These are phyloP conservation scores for Epicoccum sorghinum DNA, from an alignment of 2,329 filamentous ascomycete species.

Conservation along the genomic window DNA sequence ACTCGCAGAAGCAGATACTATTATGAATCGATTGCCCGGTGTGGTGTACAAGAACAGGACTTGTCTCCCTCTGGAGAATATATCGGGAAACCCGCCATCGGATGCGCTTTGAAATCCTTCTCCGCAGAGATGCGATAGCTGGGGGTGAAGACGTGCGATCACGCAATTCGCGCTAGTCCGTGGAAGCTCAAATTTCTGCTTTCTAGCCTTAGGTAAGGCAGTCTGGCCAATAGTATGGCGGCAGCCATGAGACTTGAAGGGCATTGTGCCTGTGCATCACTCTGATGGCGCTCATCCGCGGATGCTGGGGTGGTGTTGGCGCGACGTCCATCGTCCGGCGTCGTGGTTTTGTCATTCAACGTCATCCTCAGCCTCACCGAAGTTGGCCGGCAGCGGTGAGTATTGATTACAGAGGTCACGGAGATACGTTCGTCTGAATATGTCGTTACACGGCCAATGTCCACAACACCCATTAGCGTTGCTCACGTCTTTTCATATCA, in stretches of 20 bases:
- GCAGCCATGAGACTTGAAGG: slow-evolving; percentile 12
- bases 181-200: slow-evolving; percentile 31
- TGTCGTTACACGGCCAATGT: neutral
- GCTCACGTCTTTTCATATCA: neutral
- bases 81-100: slow-evolving; percentile 36
- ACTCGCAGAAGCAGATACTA: slow-evolving; percentile 26
- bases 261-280: slow-evolving; percentile 12
- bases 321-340: slow-evolving; percentile 12
- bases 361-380: slow-evolving; percentile 15
- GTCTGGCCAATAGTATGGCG: slow-evolving; percentile 26
- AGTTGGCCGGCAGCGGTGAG: slow-evolving; percentile 8
- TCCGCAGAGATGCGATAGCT: slow-evolving; percentile 36
- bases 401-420: slow-evolving; percentile 4
- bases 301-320: slow-evolving; percentile 14
- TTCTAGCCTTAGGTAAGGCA: slow-evolving; percentile 28
- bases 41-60: slow-evolving; percentile 24
- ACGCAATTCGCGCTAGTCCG: slow-evolving; percentile 42
- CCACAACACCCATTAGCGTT: neutral
- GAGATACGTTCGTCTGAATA: neutral
- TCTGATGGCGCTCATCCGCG: slow-evolving; percentile 14
- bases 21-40: slow-evolving; percentile 29
- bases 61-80: slow-evolving; percentile 31
- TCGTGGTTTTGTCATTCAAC: slow-evolving; percentile 18
- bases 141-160: slow-evolving; percentile 41
- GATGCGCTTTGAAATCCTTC: slow-evolving; percentile 38